These are phyloP conservation scores for Populus nigra DNA, from an alignment of 345 rosid genomes.

Conservation along the genomic window DNA sequence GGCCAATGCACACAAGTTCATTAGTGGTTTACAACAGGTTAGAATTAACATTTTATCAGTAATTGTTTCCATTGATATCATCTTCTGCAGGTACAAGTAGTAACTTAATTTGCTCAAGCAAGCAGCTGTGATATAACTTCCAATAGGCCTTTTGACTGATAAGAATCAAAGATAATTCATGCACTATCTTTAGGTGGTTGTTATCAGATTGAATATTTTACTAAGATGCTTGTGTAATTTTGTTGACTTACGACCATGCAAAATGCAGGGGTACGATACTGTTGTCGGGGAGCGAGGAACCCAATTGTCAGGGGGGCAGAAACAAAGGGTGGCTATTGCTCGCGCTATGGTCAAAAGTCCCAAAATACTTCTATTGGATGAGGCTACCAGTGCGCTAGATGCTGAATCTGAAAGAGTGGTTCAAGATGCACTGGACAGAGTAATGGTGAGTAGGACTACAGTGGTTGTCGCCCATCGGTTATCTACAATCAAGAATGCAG, in stretches of 20 bases:
- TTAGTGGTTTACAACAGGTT: constrained; percentile 76
- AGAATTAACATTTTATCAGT: constrained; percentile 9
- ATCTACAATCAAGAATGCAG: constrained; percentile 65
- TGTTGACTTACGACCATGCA: neutral
- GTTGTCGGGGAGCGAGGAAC: constrained; percentile 71
- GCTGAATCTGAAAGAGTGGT: constrained; percentile 76
- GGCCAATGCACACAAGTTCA: constrained; percentile 84
- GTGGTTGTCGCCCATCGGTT: constrained; percentile 68
- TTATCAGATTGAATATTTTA: neutral
- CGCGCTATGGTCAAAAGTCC: constrained; percentile 73
- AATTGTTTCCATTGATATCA: neutral
- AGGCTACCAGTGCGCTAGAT: constrained; percentile 76
- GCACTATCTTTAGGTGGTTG: neutral
- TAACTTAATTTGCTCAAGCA: neutral
- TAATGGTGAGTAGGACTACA: constrained; percentile 62
- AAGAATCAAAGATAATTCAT: neutral
- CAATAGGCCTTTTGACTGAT: neutral
- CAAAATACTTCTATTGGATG: constrained; percentile 63
- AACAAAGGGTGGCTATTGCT: constrained; percentile 82
- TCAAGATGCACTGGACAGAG: constrained; percentile 68
- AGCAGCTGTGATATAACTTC: neutral
- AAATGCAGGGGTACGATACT: constrained; percentile 62
- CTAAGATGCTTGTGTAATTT: neutral
- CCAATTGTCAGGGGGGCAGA: constrained; percentile 79
- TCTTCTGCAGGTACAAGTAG: neutral